These are phyloP conservation scores for Rhexocercosporidium sp. DNA, from an alignment of 2,329 filamentous ascomycete species.

Conservation along the genomic window DNA sequence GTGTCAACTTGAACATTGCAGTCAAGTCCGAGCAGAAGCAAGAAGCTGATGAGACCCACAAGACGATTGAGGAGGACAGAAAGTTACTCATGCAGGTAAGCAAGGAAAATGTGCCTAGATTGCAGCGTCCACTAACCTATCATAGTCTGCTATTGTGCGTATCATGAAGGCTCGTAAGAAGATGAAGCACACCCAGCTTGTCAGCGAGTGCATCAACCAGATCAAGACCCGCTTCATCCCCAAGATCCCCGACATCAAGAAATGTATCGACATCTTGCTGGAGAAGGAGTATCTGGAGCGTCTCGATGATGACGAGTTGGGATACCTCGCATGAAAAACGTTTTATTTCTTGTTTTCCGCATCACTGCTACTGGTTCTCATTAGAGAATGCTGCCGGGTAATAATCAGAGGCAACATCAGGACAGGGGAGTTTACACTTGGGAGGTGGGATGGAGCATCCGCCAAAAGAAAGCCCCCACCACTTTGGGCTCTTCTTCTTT, in stretches of 20 bases:
- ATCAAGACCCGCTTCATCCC: constrained; percentile 93
- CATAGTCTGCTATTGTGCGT: constrained; percentile 92
- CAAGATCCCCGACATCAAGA: constrained; percentile 96
- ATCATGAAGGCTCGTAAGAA: constrained; percentile 99
- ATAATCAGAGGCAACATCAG: constrained; percentile 14
- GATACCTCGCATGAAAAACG: constrained; percentile 80
- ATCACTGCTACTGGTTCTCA: constrained; percentile 19
- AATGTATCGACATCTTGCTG: constrained; percentile 97
- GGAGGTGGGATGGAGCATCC: constrained; percentile 3
- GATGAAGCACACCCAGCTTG: constrained; percentile 96
- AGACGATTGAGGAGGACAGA: constrained; percentile 98
- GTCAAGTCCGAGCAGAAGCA: constrained; percentile 97
- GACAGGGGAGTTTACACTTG: constrained; percentile 6
- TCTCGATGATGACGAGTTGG: constrained; percentile 90
- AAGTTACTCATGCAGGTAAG: constrained; percentile 95
- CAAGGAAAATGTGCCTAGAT: constrained; percentile 32
- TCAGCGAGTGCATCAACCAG: constrained; percentile 94
- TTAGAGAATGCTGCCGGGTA: constrained; percentile 22
- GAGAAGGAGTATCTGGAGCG: constrained; percentile 99
- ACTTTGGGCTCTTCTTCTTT: constrained; percentile 12
- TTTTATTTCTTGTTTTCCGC: constrained; percentile 15
- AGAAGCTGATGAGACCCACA: constrained; percentile 96
- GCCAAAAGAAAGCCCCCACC: constrained; percentile 11
- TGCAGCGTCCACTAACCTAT: constrained; percentile 38
- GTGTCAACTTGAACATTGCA: constrained; percentile 92